Conservation (phyloP, 2,329 filamentous ascomycete species). For the Fusarium verticillioides region DNA sequence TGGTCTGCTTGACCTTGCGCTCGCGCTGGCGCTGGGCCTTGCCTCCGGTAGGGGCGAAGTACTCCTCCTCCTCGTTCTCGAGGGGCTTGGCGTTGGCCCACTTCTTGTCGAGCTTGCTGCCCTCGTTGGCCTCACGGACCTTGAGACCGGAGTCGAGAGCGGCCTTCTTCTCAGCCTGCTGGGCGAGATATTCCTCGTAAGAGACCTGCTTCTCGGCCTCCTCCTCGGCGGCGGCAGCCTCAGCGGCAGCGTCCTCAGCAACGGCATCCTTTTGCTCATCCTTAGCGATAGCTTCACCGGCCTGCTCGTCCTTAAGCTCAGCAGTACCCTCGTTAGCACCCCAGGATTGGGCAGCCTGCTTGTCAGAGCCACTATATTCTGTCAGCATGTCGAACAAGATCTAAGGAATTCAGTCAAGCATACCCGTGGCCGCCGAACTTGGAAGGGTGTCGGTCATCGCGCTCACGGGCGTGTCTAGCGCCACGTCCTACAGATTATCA, state of each 20-base stretch:
- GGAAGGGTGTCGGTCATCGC: constrained; percentile 67
- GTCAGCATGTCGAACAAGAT: constrained; percentile 25
- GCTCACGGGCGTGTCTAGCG: constrained; percentile 62
- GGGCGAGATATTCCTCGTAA: constrained; percentile 86
- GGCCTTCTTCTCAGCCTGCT: constrained; percentile 78
- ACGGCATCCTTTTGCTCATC: constrained; percentile 80
- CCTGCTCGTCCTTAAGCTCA: constrained; percentile 91
- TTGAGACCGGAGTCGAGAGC: constrained; percentile 72
- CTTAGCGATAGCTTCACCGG: constrained; percentile 88
- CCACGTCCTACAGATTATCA: constrained; percentile 59
- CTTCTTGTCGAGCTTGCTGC: constrained; percentile 88
- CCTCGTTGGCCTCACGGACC: constrained; percentile 93
- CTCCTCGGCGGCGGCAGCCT: constrained; percentile 56
- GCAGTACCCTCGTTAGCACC: constrained; percentile 83
- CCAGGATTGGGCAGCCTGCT: constrained; percentile 91
- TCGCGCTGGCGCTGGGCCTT: constrained; percentile 89
- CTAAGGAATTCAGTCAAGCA: constrained; percentile 34
- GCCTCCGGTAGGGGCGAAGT: constrained; percentile 77
- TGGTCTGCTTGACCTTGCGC: constrained; percentile 88
- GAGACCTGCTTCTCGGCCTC: constrained; percentile 87
- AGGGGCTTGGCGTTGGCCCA: constrained; percentile 86
- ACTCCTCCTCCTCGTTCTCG: constrained; percentile 77
- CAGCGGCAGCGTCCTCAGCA: constrained; percentile 61
- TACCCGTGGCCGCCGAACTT: constrained; percentile 57
- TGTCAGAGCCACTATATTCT: constrained; percentile 75